A percentile compares a stretch with the other conserved stretches of the same genome.
These are phyloP conservation scores for Alternaria sp. DNA, from an alignment of 2,329 filamentous ascomycete species.

Conservation along the genomic window DNA sequence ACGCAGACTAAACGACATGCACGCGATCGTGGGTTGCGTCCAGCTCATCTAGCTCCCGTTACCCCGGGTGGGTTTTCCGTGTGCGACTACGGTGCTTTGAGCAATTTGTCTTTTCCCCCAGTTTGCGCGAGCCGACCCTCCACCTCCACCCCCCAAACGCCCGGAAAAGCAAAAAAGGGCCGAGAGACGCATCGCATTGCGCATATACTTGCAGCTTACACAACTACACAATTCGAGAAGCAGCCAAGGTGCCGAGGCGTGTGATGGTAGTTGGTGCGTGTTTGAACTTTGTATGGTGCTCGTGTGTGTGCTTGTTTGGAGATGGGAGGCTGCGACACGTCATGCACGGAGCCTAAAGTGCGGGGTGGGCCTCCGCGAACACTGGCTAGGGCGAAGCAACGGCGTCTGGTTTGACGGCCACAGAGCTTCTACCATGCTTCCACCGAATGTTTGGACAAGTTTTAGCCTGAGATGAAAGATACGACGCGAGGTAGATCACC, in stretches of 20 bases:
- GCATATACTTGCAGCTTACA: not conserved
- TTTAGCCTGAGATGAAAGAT: not conserved
- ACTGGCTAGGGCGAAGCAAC: not conserved
- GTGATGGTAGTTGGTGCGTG: slow-evolving; percentile 1
- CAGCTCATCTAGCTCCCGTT: slow-evolving; percentile 7
- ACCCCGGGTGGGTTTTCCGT: slow-evolving; percentile 14
- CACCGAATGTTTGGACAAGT: not conserved
- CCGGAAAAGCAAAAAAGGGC: slow-evolving; percentile 1
- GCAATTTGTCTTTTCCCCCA: not conserved
- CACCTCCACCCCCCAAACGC: not conserved
- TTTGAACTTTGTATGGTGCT: slow-evolving; percentile 2
- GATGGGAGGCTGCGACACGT: slow-evolving; percentile 2
- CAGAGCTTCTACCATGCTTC: not conserved
- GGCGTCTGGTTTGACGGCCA: not conserved
- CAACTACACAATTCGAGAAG: not conserved
- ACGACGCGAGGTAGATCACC: not conserved
- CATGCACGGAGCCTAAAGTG: slow-evolving; percentile 1
- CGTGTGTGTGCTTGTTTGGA: slow-evolving; percentile 5
- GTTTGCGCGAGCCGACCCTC: slow-evolving; percentile 1
- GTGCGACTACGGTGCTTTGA: not conserved
- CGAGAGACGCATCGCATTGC: not conserved
- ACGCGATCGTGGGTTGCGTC: not conserved
- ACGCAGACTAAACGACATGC: not conserved
- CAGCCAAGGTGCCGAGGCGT: slow-evolving; percentile 5
- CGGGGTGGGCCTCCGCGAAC: not conserved